Percentiles rank a stretch among this genome's conserved stretches.
These are phyloP conservation scores for Lophiotrema nucula DNA, from an alignment of 495 filamentous ascomycete genomes.

Conservation along the genomic window DNA sequence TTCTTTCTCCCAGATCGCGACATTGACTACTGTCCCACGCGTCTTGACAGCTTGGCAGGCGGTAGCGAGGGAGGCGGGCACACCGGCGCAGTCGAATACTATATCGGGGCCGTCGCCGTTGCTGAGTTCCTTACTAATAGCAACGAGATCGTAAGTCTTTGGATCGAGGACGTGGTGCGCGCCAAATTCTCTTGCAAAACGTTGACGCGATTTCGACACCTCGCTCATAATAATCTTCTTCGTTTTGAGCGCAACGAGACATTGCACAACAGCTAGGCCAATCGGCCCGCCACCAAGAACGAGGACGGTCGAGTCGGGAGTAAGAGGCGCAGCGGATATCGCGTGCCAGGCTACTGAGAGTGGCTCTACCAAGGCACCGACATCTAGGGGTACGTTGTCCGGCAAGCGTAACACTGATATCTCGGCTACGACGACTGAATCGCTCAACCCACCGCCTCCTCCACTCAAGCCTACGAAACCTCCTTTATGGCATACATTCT, in stretches of 20 bases:
- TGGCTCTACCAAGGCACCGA: slow-evolving; percentile 32
- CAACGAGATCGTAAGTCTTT: slow-evolving; percentile 30
- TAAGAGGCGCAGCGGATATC: background rate
- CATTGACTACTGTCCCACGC: slow-evolving; percentile 39
- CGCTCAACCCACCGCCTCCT: slow-evolving; percentile 31
- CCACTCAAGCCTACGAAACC: slow-evolving; percentile 31
- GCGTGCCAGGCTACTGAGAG: slow-evolving; percentile 28
- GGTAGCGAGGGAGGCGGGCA: slow-evolving; percentile 27
- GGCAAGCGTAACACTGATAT: slow-evolving; percentile 14
- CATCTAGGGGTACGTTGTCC: slow-evolving; percentile 16
- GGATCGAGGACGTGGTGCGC: slow-evolving; percentile 39
- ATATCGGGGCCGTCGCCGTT: slow-evolving; percentile 36
- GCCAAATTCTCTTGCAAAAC: slow-evolving; percentile 38
- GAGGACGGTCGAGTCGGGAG: slow-evolving; percentile 13
- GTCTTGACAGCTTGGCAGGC: slow-evolving; percentile 30
- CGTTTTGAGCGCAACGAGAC: slow-evolving; percentile 28
- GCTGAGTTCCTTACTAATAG: slow-evolving; percentile 26
- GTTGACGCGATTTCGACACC: slow-evolving; percentile 34
- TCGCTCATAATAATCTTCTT: slow-evolving; percentile 35
- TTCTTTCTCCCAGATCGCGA: slow-evolving; percentile 42
- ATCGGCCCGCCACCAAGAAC: slow-evolving; percentile 32
- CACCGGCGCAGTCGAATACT: slow-evolving; percentile 42
- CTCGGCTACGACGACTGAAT: slow-evolving; percentile 19
- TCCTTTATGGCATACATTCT: slow-evolving; percentile 21
- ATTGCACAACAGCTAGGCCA: slow-evolving; percentile 23